These are phyloP conservation scores for Pisolithus thermaeus DNA, from an alignment of 1,284 basidiomycete genomes.

Conservation along the genomic window DNA sequence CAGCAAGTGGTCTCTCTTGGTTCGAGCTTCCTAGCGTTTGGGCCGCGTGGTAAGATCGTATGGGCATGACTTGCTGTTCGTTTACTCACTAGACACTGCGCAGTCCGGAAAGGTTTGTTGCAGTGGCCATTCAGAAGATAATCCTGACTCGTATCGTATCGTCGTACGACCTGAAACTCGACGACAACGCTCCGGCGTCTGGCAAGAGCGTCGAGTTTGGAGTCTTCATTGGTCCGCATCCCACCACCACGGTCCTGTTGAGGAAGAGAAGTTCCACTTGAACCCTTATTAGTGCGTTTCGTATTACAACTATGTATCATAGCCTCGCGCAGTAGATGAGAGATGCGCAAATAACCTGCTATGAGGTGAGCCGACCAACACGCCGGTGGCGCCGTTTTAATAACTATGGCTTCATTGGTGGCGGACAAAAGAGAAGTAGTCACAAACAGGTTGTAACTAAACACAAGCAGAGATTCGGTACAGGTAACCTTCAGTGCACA, in stretches of 20 bases:
- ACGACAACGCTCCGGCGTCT: constrained; percentile 24
- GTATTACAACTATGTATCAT: neutral
- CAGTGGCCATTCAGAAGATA: neutral
- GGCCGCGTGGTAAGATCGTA: constrained; percentile 24
- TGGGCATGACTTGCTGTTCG: neutral
- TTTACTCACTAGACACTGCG: neutral
- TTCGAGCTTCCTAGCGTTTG: constrained; percentile 25
- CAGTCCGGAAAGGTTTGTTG: neutral
- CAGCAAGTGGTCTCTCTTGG: constrained; percentile 21
- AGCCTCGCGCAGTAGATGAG: neutral
- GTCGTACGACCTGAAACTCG: constrained; percentile 38
- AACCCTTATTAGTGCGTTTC: neutral
- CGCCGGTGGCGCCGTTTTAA: no score
- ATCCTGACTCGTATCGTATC: neutral
- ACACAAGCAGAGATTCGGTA: neutral
- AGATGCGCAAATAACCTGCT: no score
- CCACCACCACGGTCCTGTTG: neutral
- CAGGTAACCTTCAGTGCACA: neutral
- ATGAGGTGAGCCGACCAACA: no score
- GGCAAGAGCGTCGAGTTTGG: neutral
- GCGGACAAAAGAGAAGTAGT: no score
- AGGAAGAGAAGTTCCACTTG: neutral
- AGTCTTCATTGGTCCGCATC: neutral
- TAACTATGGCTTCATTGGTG: no score
- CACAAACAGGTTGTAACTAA: neutral